phyloP scores from a whole-genome alignment of 768 basidiomycete species.

The Mycena epipterygia region DNA sequence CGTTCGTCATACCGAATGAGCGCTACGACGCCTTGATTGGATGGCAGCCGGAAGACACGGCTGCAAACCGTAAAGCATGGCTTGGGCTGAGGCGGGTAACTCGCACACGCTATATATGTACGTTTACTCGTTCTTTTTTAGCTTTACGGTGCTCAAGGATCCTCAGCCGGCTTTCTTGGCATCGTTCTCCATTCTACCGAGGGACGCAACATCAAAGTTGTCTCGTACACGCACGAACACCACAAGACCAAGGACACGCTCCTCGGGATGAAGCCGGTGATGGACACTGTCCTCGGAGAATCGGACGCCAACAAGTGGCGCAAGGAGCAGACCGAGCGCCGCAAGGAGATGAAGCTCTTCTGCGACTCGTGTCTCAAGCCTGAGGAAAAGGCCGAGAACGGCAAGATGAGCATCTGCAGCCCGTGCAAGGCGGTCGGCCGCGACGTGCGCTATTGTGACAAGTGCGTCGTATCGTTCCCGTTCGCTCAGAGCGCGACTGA shows the following conservation, averaged over 20 bases:
- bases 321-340: constrained; percentile 22
- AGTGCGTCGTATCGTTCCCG: background rate
- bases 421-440: constrained; percentile 27
- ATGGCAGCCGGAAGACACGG: constrained; percentile 2
- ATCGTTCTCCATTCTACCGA: constrained; percentile 10
- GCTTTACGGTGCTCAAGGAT: background rate
- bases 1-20: constrained; percentile 15
- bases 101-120: constrained; percentile 20
- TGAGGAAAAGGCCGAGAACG: constrained; percentile 24
- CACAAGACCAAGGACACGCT: constrained; percentile 11
- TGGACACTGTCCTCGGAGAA: constrained; percentile 1
- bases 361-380: constrained; percentile 31
- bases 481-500: background rate
- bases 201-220: background rate
- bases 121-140: background rate
- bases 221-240: constrained; percentile 13
- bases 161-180: background rate
- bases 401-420: constrained; percentile 27
- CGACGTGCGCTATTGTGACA: constrained; percentile 29
- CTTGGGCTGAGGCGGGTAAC: constrained; percentile 11
- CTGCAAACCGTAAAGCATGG: constrained; percentile 17
- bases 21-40: constrained; percentile 22
- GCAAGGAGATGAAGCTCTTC: constrained; percentile 34
- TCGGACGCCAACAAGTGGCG: constrained; percentile 17
- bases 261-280: background rate